Base-by-base conservation (phyloP, 139 green algal genomes). In the Haematococcus lacustris region DNA sequence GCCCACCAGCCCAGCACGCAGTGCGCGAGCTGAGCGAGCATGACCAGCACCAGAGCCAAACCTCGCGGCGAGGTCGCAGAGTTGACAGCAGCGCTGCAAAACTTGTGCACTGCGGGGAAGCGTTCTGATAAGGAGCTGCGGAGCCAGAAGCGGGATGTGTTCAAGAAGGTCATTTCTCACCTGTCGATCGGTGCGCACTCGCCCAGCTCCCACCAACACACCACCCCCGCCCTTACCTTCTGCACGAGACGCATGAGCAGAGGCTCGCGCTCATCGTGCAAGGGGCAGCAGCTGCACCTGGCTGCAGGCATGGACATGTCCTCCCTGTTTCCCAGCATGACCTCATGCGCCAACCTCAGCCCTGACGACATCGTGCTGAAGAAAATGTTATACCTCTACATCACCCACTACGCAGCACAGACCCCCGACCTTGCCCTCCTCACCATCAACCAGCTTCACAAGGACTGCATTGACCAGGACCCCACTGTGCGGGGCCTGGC, bases 301-400 rank as follows among this genome's bases (percentile, higher is more conserved):
- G n/a, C n/a, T 67, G 63, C 67, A 72, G 67, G 92, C 60, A 97
- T 98, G 72, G 94, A 98, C 82, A 96, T 98, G 87, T 92, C 83
- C 0, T 76, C 78, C 6, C 83, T 97, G 0, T 98, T 98, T 82
- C 80, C 85, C 0, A 84, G 80, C 75, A 88, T 91, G 71, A 90
- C 86, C 40, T 89, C 84, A 1, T 85, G 76, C 61, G 85, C 80
- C 4, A 88, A 89, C 72, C 78, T 90, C 34, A 89, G 78, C 70
- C 65, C 78, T 2, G 85, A 93, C 40, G 91, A 97, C 78, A 57
- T 96, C 26, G 85, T 93, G 32, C 79, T 97, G 6, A 98, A 98
- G 81, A 98, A 99, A 80, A 97, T 97, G 93, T 88, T 97, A 17
- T 98, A 98, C 82, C 83, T 97, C 0, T 97, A 95, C 85, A 86